Conservation (phyloP, 441 rosid genomes). For the Viola pubescens region DNA sequence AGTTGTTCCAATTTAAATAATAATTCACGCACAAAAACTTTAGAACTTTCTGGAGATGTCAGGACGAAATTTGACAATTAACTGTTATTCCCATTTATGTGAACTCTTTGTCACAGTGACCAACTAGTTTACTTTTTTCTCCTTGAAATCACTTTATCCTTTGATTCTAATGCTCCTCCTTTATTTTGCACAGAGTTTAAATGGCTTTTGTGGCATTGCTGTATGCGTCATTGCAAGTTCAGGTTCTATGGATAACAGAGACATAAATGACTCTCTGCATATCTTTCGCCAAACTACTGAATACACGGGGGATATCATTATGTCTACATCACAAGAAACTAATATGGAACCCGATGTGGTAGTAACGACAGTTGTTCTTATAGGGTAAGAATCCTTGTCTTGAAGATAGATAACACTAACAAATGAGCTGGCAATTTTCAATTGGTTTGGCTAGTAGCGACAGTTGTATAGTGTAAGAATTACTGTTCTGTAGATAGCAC, state of each 20-base stretch:
- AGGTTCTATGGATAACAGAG: conserved; percentile 31
- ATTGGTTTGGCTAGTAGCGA: not conserved
- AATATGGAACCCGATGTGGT: conserved; percentile 48
- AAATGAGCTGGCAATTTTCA: not conserved
- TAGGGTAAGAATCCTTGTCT: conserved; percentile 44
- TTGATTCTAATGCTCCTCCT: not conserved
- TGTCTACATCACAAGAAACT: conserved; percentile 54
- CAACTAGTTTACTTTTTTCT: too few species aligned
- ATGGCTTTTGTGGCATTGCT: conserved; percentile 49
- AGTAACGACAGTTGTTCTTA: conserved; percentile 55
- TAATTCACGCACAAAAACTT: too few species aligned
- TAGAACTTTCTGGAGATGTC: too few species aligned
- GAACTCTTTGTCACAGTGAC: too few species aligned
- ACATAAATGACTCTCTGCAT: conserved; percentile 40
- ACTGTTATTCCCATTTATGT: too few species aligned
- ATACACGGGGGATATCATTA: conserved; percentile 51
- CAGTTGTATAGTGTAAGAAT: too few species aligned
- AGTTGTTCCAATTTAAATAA: too few species aligned
- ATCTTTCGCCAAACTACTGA: conserved; percentile 59
- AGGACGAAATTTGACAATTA: too few species aligned
- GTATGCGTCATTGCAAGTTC: conserved; percentile 69
- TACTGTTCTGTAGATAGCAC: too few species aligned
- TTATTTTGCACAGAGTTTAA: conserved; percentile 41
- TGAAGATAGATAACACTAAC: conserved; percentile 6
- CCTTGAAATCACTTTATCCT: too few species aligned